A percentile compares a stretch with the other conserved stretches of the same genome.
Evolutionary conservation across 108 stramenopile genomes (phyloP).

Genomic region (Cyclotella cryptica): DNA sequence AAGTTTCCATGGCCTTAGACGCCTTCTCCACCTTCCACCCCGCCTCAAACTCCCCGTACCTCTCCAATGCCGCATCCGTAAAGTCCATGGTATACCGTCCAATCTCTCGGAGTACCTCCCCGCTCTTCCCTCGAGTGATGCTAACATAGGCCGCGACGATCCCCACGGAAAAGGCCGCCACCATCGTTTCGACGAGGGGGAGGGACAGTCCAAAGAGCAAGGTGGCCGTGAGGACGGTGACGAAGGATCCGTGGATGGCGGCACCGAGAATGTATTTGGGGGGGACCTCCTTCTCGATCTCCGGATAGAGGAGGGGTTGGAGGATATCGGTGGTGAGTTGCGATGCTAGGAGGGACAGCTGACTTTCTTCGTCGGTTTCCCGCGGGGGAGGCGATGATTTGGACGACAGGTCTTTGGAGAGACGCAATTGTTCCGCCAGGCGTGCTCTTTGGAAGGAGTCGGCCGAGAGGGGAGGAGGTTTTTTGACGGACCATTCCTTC

Average conservation of each 20-base stretch:
- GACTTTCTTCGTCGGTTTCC: not conserved
- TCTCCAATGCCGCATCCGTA: slow-evolving; percentile 29
- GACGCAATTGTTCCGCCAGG: slow-evolving; percentile 30
- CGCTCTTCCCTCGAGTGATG: slow-evolving; percentile 57
- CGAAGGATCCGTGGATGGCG: slow-evolving; percentile 53
- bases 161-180: slow-evolving; percentile 54
- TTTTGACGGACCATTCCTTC: slow-evolving; percentile 22
- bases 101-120: slow-evolving; percentile 62
- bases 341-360: not conserved
- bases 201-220: slow-evolving; percentile 22
- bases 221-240: slow-evolving; percentile 53
- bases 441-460: slow-evolving; percentile 19
- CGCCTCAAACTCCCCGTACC: slow-evolving; percentile 24
- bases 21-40: slow-evolving; percentile 13
- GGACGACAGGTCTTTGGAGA: not conserved
- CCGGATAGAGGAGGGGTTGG: slow-evolving; percentile 36
- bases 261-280: slow-evolving; percentile 67
- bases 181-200: slow-evolving; percentile 24
- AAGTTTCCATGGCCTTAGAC: slow-evolving; percentile 20
- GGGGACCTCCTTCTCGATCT: slow-evolving; percentile 66
- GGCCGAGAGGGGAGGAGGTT: not conserved
- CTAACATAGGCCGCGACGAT: slow-evolving; percentile 62
- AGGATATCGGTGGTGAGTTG: slow-evolving; percentile 16
- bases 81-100: slow-evolving; percentile 61
- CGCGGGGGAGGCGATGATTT: not conserved